Percentiles rank a stretch among this genome's conserved stretches.
These are phyloP conservation scores for Perilla frutescens DNA, from an alignment of 257 asterid genomes.

Conservation along the genomic window DNA sequence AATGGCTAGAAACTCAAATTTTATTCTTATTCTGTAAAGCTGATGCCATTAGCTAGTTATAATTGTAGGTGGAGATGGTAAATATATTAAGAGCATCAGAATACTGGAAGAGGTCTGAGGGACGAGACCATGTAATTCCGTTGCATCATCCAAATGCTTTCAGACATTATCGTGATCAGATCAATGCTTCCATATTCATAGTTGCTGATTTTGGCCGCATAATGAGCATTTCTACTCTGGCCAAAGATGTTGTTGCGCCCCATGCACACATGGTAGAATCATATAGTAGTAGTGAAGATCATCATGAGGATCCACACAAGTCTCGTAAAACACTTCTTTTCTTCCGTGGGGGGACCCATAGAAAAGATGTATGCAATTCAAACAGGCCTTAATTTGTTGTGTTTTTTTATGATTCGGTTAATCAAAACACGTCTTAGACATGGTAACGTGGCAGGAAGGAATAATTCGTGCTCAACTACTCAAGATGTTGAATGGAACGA, in stretches of 20 bases:
- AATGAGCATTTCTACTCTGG: conserved; percentile 65
- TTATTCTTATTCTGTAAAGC: conserved; percentile 11
- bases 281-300: conserved; percentile 51
- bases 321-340: conserved; percentile 84
- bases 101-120: conserved; percentile 80
- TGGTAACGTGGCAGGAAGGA: conserved; percentile 76
- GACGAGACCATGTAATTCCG: conserved; percentile 91
- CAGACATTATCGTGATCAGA: conserved; percentile 72
- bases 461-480: conserved; percentile 71
- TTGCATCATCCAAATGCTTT: conserved; percentile 99
- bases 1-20: background rate
- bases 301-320: conserved; percentile 59
- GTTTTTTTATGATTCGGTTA: background rate
- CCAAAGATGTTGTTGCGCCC: conserved; percentile 94
- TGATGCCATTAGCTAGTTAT: conserved; percentile 31
- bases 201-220: conserved; percentile 97
- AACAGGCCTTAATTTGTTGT: background rate
- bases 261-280: conserved; percentile 87
- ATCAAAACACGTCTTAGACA: conserved; percentile 26
- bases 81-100: conserved; percentile 68
- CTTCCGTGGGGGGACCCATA: conserved; percentile 90
- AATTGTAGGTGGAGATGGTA: conserved; percentile 70
- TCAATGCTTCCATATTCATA: conserved; percentile 78
- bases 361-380: conserved; percentile 80
- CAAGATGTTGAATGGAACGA: conserved; percentile 54